These are phyloP conservation scores for Hirsutella rhossiliensis DNA, from an alignment of 2,329 filamentous ascomycete species.

Conservation along the genomic window DNA sequence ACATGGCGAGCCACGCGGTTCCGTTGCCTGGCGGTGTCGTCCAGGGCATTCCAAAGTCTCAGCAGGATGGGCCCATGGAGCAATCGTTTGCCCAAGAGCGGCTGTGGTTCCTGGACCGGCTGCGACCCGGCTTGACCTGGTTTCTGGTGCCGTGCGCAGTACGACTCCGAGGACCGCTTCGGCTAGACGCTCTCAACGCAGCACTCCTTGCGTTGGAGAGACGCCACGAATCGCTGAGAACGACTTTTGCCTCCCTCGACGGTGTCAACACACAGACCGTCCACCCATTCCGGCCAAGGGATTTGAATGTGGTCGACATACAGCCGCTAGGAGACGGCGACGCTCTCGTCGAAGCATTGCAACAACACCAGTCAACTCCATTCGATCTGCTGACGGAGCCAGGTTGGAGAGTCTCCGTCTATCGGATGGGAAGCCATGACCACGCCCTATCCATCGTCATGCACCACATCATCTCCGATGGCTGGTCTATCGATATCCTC, in stretches of 20 bases:
- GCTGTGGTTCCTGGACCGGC: conserved; percentile 11
- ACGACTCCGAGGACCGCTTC: too few relatives aligned
- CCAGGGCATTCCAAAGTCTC: too few relatives aligned
- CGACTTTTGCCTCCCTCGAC: conserved; percentile 5
- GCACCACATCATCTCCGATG: conserved; percentile 17
- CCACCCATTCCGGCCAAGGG: too few relatives aligned
- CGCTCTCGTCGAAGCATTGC: background rate
- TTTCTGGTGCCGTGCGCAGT: conserved; percentile 6
- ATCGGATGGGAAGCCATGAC: conserved; percentile 5
- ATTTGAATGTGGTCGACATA: too few relatives aligned
- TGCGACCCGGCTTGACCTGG: conserved; percentile 7
- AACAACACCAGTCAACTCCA: conserved; percentile 8
- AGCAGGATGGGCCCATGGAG: conserved; percentile 6
- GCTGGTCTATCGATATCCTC: conserved; percentile 15
- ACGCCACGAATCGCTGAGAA: conserved; percentile 10
- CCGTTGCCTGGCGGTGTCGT: too few relatives aligned
- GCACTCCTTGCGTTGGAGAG: conserved; percentile 5
- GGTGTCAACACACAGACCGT: too few relatives aligned
- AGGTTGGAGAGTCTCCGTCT: conserved; percentile 10
- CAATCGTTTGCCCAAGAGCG: conserved; percentile 8
- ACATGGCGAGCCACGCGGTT: too few relatives aligned
- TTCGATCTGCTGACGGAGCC: conserved; percentile 11
- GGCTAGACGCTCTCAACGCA: too few relatives aligned
- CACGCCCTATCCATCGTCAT: conserved; percentile 14
- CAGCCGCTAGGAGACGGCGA: background rate